Evolutionary conservation across 139 green algal species (phyloP).

Genomic region (Dunaliella primolecta): DNA sequence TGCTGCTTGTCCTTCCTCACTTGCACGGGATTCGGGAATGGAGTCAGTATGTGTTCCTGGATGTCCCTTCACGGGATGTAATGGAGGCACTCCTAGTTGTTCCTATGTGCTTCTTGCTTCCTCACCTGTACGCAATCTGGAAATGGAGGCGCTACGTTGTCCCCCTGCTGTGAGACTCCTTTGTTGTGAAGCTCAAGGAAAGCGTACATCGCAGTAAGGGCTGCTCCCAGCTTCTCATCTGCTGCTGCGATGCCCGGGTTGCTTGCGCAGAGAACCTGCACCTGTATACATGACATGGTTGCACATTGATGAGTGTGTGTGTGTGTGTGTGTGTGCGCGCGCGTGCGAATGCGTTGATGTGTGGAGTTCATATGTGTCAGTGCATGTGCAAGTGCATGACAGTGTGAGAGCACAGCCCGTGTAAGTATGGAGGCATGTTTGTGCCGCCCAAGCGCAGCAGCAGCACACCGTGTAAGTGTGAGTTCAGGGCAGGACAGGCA

Average conservation of each 20-base stretch:
- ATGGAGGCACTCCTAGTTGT: too few relatives aligned
- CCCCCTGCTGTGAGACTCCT: background rate
- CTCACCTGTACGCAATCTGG: background rate
- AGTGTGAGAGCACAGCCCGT: too few relatives aligned
- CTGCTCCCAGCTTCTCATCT: background rate
- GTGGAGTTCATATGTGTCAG: background rate
- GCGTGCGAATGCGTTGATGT: background rate
- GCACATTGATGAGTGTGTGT: background rate
- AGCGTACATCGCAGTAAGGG: background rate
- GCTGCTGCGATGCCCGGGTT: background rate
- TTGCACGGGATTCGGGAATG: too few relatives aligned
- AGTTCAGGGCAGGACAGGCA: too few relatives aligned
- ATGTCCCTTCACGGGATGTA: too few relatives aligned
- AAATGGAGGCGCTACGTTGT: background rate
- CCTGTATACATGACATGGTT: background rate
- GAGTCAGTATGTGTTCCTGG: too few relatives aligned
- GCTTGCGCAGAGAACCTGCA: background rate
- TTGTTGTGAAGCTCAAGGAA: background rate
- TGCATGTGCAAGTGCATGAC: background rate
- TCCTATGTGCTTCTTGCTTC: too few relatives aligned
- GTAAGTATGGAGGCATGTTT: too few relatives aligned
- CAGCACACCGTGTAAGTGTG: too few relatives aligned
- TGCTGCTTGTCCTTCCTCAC: too few relatives aligned
- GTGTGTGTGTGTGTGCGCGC: background rate
- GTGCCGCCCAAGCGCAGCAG: too few relatives aligned